Evolutionary conservation across 2,329 filamentous ascomycete species (phyloP).

Genomic region (Colletotrichum gloeosporioides): DNA sequence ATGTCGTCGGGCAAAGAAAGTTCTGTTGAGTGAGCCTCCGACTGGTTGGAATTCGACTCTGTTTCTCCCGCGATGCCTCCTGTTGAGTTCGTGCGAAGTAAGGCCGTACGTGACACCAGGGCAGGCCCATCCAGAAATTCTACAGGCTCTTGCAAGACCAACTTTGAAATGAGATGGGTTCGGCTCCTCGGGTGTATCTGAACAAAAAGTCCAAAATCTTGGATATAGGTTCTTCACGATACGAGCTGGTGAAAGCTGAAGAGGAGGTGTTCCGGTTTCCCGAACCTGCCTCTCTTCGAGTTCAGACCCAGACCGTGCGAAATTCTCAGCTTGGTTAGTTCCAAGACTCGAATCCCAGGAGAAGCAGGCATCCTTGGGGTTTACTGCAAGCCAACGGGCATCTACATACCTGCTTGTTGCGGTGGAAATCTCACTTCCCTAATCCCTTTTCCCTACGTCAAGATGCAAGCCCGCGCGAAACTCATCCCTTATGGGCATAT

Average conservation of each 20-base stretch:
- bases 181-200: background rate
- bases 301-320: background rate
- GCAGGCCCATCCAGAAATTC: background rate
- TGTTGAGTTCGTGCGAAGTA: conserved; percentile 18
- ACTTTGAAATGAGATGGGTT: background rate
- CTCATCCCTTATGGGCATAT: background rate
- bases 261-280: too few relatives aligned
- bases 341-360: background rate
- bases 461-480: background rate
- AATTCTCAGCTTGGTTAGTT: background rate
- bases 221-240: background rate
- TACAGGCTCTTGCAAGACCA: background rate
- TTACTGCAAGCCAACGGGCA: conserved; percentile 15
- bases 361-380: background rate
- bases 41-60: background rate
- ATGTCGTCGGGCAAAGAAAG: background rate
- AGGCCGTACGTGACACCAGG: conserved; percentile 13
- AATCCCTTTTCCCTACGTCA: background rate
- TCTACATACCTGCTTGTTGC: conserved; percentile 13
- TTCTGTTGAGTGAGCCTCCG: background rate
- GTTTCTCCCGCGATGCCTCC: background rate
- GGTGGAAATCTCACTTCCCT: background rate
- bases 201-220: background rate
- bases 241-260: background rate
- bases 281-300: background rate